Evolutionary conservation across 495 filamentous ascomycete genomes (phyloP).

Genomic region (Penicillium herquei): DNA sequence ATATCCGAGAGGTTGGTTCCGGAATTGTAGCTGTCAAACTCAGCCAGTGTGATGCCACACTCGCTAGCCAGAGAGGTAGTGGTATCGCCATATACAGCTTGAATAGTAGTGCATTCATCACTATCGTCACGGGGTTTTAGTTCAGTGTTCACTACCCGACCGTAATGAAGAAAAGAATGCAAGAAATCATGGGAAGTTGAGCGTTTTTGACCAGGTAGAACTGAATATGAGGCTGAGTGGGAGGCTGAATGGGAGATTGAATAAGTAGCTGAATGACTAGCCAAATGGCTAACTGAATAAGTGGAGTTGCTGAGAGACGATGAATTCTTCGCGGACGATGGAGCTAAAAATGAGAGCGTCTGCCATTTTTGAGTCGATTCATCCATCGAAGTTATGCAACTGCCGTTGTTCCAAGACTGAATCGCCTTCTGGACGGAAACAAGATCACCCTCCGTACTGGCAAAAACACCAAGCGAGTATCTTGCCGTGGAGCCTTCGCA

Average conservation of each 20-base stretch:
- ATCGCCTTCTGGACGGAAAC: not conserved
- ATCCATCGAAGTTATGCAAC: not conserved
- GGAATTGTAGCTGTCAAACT: not conserved
- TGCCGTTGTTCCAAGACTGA: not conserved
- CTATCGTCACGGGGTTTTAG: not conserved
- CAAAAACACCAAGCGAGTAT: not conserved
- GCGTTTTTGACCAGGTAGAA: not conserved
- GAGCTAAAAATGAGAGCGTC: no score
- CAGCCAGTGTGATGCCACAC: not conserved
- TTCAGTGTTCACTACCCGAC: not conserved
- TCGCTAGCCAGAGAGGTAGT: not conserved
- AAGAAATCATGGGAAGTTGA: no score
- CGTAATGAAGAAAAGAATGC: no score
- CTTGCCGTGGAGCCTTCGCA: not conserved
- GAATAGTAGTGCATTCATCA: not conserved
- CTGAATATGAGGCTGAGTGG: no score
- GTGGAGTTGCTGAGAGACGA: not conserved
- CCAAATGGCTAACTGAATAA: no score
- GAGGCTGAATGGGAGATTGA: no score
- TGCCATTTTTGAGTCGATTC: not conserved
- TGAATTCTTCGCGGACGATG: not conserved
- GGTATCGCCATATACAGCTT: not conserved
- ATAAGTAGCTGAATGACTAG: no score
- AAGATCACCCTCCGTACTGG: not conserved
- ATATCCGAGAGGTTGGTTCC: not conserved